Evolutionary conservation across 2,329 filamentous ascomycete genomes (phyloP).

Genomic region (Elsinoe fawcettii): DNA sequence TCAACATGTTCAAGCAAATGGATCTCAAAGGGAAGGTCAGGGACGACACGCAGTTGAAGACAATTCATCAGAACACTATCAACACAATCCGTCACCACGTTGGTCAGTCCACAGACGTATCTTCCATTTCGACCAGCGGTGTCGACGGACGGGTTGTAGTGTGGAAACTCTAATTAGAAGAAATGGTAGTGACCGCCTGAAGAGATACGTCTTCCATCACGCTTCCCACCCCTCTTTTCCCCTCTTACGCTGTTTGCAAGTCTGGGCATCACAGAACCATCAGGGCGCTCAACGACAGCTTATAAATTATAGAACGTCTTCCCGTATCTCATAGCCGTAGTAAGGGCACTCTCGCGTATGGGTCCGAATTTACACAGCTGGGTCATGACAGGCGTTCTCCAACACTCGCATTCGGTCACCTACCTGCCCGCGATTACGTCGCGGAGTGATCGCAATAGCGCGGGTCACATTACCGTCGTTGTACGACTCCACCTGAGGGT

Average conservation of each 20-base stretch:
- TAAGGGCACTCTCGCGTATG: not conserved
- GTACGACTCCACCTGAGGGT: not conserved
- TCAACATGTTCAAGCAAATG: slow-evolving; percentile 99
- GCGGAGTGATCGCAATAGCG: too few relatives aligned
- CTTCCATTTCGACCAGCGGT: slow-evolving; percentile 58
- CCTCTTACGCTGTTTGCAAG: too few relatives aligned
- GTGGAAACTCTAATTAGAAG: slow-evolving; percentile 35
- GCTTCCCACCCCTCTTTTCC: too few relatives aligned
- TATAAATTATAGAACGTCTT: too few relatives aligned
- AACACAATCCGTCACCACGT: slow-evolving; percentile 71
- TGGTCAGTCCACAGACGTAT: slow-evolving; percentile 49
- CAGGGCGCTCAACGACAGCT: too few relatives aligned
- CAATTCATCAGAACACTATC: slow-evolving; percentile 94
- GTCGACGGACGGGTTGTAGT: slow-evolving; percentile 43
- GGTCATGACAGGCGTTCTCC: too few relatives aligned
- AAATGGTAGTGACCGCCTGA: not conserved
- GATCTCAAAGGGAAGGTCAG: slow-evolving; percentile 89
- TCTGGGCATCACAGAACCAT: too few relatives aligned
- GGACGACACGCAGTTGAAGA: slow-evolving; percentile 90
- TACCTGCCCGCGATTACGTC: too few relatives aligned
- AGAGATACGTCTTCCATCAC: not conserved
- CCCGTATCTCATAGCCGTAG: not conserved
- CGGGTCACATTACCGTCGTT: not conserved
- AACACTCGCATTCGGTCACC: too few relatives aligned
- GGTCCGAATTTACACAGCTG: too few relatives aligned